phyloP scores from a whole-genome alignment of 2,329 filamentous ascomycete species.

The Cladophialophora psammophila region DNA sequence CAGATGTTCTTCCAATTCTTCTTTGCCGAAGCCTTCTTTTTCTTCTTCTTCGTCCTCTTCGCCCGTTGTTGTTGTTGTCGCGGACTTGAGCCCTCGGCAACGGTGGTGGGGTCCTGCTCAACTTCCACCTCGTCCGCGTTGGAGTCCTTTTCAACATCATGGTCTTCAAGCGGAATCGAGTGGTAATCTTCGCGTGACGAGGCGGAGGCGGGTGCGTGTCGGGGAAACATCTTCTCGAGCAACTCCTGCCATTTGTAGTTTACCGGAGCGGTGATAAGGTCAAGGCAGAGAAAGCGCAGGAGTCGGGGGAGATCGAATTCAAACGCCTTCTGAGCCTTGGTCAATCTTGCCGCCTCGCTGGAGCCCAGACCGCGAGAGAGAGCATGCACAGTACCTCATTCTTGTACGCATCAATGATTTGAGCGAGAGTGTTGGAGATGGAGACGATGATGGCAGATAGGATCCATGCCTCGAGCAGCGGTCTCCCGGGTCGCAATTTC shows the following conservation, averaged over 20 bases:
- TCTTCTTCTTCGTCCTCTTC: background rate
- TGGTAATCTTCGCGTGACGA: conserved; percentile 1
- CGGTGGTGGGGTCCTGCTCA: background rate
- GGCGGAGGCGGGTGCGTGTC: conserved; percentile 32
- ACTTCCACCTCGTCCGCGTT: conserved; percentile 26
- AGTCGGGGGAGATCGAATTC: conserved; percentile 58
- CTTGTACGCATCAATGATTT: conserved; percentile 61
- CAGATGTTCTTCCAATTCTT: conserved; percentile 49
- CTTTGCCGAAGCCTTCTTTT: conserved; percentile 6
- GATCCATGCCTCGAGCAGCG: conserved; percentile 61
- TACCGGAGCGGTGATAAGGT: conserved; percentile 62
- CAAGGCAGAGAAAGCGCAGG: conserved; percentile 62
- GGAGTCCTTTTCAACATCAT: conserved; percentile 32
- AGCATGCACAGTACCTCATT: conserved; percentile 46
- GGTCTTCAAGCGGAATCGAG: conserved; percentile 28
- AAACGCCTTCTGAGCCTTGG: conserved; percentile 49
- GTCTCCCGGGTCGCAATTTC: conserved; percentile 48
- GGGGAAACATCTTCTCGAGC: conserved; percentile 63
- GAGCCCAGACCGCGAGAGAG: background rate
- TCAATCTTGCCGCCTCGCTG: background rate
- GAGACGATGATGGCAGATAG: conserved; percentile 62
- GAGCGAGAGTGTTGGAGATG: conserved; percentile 63
- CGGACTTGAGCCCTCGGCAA: background rate
- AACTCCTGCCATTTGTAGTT: conserved; percentile 67
- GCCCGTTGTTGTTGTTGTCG: background rate